These are phyloP conservation scores for Sporobolomyces phaffii DNA, from an alignment of 768 basidiomycete species.

Conservation along the genomic window DNA sequence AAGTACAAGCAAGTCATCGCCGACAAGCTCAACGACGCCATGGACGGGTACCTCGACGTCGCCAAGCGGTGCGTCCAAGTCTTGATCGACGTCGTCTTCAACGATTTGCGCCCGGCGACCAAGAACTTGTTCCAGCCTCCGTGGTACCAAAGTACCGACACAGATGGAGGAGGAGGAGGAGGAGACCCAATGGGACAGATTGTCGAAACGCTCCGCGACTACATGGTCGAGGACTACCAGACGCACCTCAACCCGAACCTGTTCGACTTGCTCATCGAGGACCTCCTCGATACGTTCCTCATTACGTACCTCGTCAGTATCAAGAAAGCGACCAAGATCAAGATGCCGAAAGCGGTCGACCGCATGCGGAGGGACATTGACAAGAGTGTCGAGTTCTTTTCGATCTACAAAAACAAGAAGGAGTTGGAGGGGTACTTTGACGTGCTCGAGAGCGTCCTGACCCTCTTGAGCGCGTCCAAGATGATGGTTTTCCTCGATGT, in stretches of 20 bases:
- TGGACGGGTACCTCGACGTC: constrained; percentile 96
- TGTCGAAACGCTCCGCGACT: constrained; percentile 90
- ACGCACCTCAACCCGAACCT: constrained; percentile 81
- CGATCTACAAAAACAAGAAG: constrained; percentile 64
- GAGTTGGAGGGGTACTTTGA: constrained; percentile 80
- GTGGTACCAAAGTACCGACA: constrained; percentile 64
- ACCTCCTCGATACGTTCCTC: constrained; percentile 83
- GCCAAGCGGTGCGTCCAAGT: constrained; percentile 95
- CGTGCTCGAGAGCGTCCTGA: constrained; percentile 63
- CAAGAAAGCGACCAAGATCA: constrained; percentile 73
- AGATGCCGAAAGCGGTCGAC: constrained; percentile 76
- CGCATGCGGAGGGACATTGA: constrained; percentile 75
- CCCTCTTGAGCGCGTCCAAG: constrained; percentile 30
- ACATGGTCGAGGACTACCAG: constrained; percentile 83
- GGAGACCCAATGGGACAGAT: constrained; percentile 68
- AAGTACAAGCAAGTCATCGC: constrained; percentile 80
- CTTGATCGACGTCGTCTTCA: constrained; percentile 88
- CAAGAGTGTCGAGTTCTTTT: constrained; percentile 73
- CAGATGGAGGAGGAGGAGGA: too few species aligned
- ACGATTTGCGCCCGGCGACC: constrained; percentile 81
- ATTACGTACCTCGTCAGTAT: constrained; percentile 83
- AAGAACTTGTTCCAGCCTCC: constrained; percentile 69
- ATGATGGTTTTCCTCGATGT: constrained; percentile 40
- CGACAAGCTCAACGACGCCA: constrained; percentile 86
- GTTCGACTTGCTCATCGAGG: constrained; percentile 84